Evolutionary conservation across 2,329 filamentous ascomycete species (phyloP).

Genomic region (Colletotrichum liriopes): DNA sequence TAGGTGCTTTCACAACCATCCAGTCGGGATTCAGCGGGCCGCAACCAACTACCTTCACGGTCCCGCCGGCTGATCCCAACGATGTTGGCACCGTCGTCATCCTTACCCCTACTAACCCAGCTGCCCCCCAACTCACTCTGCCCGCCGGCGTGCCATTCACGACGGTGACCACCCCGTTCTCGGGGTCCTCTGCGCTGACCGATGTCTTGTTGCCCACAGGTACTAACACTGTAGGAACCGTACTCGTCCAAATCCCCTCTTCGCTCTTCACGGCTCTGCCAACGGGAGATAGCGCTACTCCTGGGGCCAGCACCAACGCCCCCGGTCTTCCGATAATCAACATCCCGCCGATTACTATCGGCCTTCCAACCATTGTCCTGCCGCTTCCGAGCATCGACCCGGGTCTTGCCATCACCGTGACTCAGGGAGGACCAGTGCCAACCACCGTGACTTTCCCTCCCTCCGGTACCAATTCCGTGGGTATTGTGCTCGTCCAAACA

Average conservation of each 20-base stretch:
- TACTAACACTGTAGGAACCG: slow-evolving; percentile 22
- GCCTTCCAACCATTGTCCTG: neutral
- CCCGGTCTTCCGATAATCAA: neutral
- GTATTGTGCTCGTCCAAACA: slow-evolving; percentile 36
- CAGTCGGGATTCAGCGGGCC: slow-evolving; percentile 30
- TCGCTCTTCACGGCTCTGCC: slow-evolving; percentile 21
- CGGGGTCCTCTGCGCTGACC: neutral
- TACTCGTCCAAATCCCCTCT: slow-evolving; percentile 32
- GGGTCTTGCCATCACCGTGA: slow-evolving; percentile 22
- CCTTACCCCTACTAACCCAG: slow-evolving; percentile 36
- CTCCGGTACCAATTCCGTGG: slow-evolving; percentile 32
- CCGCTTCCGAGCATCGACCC: neutral
- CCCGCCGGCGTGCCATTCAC: slow-evolving; percentile 29
- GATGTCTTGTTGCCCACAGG: slow-evolving; percentile 15
- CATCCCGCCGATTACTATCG: neutral
- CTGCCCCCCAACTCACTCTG: slow-evolving; percentile 1
- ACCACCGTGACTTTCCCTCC: slow-evolving; percentile 23
- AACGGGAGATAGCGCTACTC: neutral
- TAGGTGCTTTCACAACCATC: slow-evolving; percentile 24
- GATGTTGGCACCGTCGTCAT: slow-evolving; percentile 29
- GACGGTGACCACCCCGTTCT: slow-evolving; percentile 9
- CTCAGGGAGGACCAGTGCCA: slow-evolving; percentile 19
- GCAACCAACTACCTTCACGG: slow-evolving; percentile 31
- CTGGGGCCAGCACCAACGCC: neutral
- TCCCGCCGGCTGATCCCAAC: slow-evolving; percentile 16